A percentile compares a stretch with the other conserved stretches of the same genome.
These are phyloP conservation scores for Alternaria viburni DNA, from an alignment of 2,329 filamentous ascomycete species.

Conservation along the genomic window DNA sequence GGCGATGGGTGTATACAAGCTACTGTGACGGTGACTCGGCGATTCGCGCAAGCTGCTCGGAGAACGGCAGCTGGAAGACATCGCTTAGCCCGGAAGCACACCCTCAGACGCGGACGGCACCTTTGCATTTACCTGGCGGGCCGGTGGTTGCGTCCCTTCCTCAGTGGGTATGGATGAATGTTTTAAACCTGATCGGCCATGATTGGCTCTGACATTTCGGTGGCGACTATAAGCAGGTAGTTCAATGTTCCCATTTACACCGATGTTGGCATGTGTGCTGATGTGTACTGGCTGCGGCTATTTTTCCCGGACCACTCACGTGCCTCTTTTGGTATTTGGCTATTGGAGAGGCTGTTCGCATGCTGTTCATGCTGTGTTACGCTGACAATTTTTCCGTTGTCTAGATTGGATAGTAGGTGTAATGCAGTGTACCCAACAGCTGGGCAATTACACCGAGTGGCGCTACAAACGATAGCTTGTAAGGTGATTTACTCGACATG, in stretches of 20 bases:
- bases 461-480: background rate
- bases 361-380: constrained; percentile 16
- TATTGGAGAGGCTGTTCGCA: constrained; percentile 13
- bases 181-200: background rate
- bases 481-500: background rate
- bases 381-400: constrained; percentile 1
- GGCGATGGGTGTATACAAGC: background rate
- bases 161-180: background rate
- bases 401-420: background rate
- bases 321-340: background rate
- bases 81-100: background rate
- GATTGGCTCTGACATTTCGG: background rate
- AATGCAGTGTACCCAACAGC: background rate
- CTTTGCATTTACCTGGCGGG: background rate
- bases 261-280: background rate
- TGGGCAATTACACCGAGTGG: background rate
- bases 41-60: background rate
- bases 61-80: background rate
- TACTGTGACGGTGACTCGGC: background rate
- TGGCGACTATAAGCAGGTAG: background rate
- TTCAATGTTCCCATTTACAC: background rate
- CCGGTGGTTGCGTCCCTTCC: background rate
- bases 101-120: background rate
- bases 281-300: background rate
- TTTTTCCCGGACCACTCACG: background rate